Conservation (phyloP, 2,329 filamentous ascomycete genomes). For the Fusarium sambucinum region DNA sequence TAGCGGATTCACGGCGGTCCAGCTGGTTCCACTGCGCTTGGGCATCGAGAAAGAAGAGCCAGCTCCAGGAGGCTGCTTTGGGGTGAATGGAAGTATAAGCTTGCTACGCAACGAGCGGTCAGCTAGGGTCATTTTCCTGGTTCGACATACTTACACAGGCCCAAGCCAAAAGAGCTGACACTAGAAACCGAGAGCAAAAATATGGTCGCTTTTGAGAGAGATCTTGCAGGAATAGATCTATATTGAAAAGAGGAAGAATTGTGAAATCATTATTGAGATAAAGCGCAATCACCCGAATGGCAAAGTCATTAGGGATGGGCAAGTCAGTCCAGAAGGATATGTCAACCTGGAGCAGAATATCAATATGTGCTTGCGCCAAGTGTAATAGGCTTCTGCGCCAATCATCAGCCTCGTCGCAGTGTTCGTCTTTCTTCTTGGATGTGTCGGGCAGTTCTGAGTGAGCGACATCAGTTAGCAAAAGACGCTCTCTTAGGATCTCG, state of each 20-base stretch:
- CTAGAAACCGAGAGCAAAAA: background rate
- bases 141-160: background rate
- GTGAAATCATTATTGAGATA: constrained; percentile 7
- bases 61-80: background rate
- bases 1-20: background rate
- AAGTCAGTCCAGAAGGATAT: background rate
- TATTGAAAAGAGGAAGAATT: background rate
- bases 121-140: background rate
- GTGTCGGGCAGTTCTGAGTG: background rate
- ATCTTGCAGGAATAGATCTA: background rate
- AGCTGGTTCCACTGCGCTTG: background rate
- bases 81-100: background rate
- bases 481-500: background rate
- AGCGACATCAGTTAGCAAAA: background rate
- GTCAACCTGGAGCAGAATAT: background rate
- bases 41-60: background rate
- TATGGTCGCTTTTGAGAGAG: background rate
- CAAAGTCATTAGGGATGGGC: background rate
- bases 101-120: background rate
- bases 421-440: too few relatives aligned
- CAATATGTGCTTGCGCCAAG: background rate
- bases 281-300: background rate
- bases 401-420: fast-evolving
- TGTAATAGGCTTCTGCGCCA: background rate
- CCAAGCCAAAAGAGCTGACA: background rate